Base-by-base conservation (phyloP, 1,284 basidiomycete genomes). In the Leccinum fuscescens region DNA sequence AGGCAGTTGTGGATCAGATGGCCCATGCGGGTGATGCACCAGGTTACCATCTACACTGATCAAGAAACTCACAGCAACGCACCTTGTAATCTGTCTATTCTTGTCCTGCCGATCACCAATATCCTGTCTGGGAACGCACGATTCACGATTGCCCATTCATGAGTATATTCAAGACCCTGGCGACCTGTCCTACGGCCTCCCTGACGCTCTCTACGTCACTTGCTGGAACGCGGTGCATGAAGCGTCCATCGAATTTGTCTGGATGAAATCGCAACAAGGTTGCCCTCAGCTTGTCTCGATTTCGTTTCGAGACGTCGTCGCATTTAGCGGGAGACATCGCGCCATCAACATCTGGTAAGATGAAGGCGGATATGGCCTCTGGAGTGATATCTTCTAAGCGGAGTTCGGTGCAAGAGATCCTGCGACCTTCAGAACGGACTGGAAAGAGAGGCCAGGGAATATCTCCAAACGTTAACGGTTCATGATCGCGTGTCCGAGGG, bases 251-350 rank as follows among this genome's bases (percentile, higher is more conserved):
- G 67, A 94, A 94, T 66, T 93, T 90, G 75, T 95, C 93, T 0
- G 93, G 92, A 71, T 94, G 93, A 72, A 91, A 94, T 12, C 88
- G 82, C 35, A 93, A 72, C 69, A 93, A 82, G 0, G 88, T 83
- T 69, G 91, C 89, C 63, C 89, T 78, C 42, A 93, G 71, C 59
- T 81, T 84, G 46, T 89, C 89, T 68, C 84, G 87, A 44, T 75
- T 75, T 66, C 77, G 79, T 66, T 75, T 79, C 31, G 67, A 69
- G 5, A 54, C 35, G n/a, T 74, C 74, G 31, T 59, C 65, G n/a
- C 44, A 14, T 27, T 64, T 65, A 39, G 50, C 8, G 7, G 65
- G 62, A 17, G 55, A 31, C 7, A 55, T 57, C 22, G 56, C 35
- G n/a, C 54, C 64, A n/a, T 54, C 55, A 33, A 58, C 37, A 22